These are phyloP conservation scores for Perkinsus olseni DNA, from an alignment of 169 alveolate species.

Conservation along the genomic window DNA sequence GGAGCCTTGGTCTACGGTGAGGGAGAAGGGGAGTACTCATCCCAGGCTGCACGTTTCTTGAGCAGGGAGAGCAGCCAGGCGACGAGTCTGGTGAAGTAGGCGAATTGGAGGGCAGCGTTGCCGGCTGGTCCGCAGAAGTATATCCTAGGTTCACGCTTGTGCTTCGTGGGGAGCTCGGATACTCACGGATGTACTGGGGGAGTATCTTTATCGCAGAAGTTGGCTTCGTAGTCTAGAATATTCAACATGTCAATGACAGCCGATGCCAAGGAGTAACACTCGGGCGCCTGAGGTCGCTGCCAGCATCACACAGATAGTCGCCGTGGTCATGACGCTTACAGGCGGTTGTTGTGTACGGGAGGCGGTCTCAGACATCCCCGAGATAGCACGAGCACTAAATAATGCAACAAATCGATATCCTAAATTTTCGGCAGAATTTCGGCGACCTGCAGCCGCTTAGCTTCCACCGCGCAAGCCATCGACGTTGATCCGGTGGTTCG, in stretches of 20 bases:
- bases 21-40: background rate
- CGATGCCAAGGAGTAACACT: background rate
- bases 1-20: background rate
- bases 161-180: background rate
- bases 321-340: too few species aligned
- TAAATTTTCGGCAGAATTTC: too few species aligned
- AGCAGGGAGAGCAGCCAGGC: background rate
- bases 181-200: background rate
- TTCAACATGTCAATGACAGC: background rate
- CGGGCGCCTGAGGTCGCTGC: background rate
- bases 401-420: too few species aligned
- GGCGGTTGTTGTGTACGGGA: background rate
- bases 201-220: background rate
- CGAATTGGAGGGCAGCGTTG: background rate
- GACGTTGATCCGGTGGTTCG: too few species aligned
- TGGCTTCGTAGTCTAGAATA: background rate
- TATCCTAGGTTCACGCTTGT: background rate
- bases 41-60: background rate
- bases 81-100: background rate
- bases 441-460: too few species aligned
- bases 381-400: too few species aligned
- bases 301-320: too few species aligned
- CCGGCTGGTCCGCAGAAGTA: background rate
- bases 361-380: background rate
- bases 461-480: too few species aligned